phyloP scores from a whole-genome alignment of 2,329 filamentous ascomycete genomes.

The Pseudogymnoascus sp. region DNA sequence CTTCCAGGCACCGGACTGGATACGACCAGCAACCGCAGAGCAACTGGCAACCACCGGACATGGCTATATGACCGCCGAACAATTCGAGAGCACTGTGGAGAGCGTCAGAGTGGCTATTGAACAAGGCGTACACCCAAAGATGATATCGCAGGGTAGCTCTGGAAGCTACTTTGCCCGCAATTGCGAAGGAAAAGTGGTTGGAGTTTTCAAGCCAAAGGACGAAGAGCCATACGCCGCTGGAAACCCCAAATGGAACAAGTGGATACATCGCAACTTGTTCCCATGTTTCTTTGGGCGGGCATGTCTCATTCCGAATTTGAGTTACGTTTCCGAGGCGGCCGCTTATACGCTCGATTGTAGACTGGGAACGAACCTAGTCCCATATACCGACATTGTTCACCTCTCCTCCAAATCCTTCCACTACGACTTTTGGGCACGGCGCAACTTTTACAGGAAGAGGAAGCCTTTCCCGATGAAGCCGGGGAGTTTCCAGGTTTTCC shows the following conservation, averaged over 20 bases:
- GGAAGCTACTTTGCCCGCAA: conserved; percentile 97
- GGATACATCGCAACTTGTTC: conserved; percentile 96
- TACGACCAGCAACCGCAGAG: conserved; percentile 72
- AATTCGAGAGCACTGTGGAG: conserved; percentile 85
- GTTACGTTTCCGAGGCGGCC: conserved; percentile 94
- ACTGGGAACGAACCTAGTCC: conserved; percentile 83
- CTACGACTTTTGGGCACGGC: conserved; percentile 94
- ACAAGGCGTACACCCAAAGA: conserved; percentile 82
- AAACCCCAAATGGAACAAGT: conserved; percentile 99
- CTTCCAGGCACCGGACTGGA: conserved; percentile 84
- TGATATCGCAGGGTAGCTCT: conserved; percentile 96
- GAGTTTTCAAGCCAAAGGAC: conserved; percentile 98
- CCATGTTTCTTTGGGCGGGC: conserved; percentile 95
- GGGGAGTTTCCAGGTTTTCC: conserved; percentile 94
- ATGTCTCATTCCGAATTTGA: conserved; percentile 91
- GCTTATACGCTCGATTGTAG: conserved; percentile 92
- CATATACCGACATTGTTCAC: conserved; percentile 91
- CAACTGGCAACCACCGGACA: conserved; percentile 51
- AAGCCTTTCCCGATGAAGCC: conserved; percentile 82
- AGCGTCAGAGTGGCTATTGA: conserved; percentile 87
- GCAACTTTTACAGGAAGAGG: conserved; percentile 79
- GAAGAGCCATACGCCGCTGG: conserved; percentile 95
- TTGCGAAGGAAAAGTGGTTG: conserved; percentile 84
- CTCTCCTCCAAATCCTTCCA: conserved; percentile 95
- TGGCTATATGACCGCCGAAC: conserved; percentile 63